Evolutionary conservation across 371 early-diverging fungal species (phyloP), one percentile per base, ranked within the genome.

Genomic region (Nematocida parisii): DNA sequence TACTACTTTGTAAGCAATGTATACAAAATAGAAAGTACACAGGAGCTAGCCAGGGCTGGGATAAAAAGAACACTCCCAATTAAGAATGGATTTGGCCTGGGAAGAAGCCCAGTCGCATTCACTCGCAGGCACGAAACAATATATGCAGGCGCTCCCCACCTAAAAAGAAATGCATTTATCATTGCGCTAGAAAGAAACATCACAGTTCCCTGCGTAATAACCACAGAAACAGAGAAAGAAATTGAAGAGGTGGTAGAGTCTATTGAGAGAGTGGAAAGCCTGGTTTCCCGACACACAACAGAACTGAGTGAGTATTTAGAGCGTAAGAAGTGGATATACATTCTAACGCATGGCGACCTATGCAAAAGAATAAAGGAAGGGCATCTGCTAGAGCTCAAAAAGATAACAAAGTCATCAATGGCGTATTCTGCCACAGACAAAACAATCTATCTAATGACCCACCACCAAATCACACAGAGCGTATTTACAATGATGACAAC

Each of bases 401-500:
- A 24, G 22, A 50, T 70, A 11, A 71, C 71, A 20, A 44, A 57
- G 18, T 68, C 58, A 9, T 9, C 68, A 4, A n/a, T 77, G 18
- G 46, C 80, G 5, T 77, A 70, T 47, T 70, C 33, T 11, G 50
- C 40, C 6, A 77, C 68, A 42, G 80, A 66, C 5, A 67, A 44
- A 22, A 68, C 61, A 13, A 13, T 46, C 7, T 52, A 66, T 20
- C 22, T 70, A 18, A 68, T 77, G 42, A 39, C 11, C 27, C 74
- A 71, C 58, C 80, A 77, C 70, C 68, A 77, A 44, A 20, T 71
- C 5, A 9, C 80, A 27, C 46, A 55, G 39, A n/a, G 24, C 15
- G 68, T 77, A 6, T 77, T 77, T 61, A 50, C 80, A 18, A n/a
- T 77, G 42, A 22, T 22, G 22, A 77, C 80, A 24, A 77, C 71